Percentiles rank a stretch among this genome's conserved stretches.
Conservation (phyloP, 192 early-diverging fungal genomes). For the Paraglomus brasilianum region DNA sequence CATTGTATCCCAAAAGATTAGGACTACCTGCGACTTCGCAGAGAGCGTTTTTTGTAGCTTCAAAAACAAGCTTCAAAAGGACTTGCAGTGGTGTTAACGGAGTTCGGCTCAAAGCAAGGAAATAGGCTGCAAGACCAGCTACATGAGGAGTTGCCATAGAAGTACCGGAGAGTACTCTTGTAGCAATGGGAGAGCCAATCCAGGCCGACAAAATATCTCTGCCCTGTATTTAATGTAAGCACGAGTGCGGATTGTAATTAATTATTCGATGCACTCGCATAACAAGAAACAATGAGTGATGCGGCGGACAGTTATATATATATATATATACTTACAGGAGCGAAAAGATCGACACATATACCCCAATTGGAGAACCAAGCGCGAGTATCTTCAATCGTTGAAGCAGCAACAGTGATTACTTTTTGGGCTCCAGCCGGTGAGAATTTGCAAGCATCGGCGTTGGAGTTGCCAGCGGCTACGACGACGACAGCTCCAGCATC, state of each 20-base stretch:
- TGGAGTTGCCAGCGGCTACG: slow-evolving; percentile 74
- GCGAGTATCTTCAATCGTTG: slow-evolving; percentile 64
- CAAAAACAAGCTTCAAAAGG: too few species aligned
- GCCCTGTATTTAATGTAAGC: slow-evolving; percentile 42
- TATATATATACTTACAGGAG: slow-evolving; percentile 62
- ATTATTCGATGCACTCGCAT: too few species aligned
- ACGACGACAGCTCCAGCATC: slow-evolving; percentile 64
- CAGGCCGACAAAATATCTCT: slow-evolving; percentile 54
- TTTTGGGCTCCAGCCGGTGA: slow-evolving; percentile 47
- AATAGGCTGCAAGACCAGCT: slow-evolving; percentile 77
- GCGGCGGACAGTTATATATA: too few species aligned
- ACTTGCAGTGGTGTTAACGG: too few species aligned
- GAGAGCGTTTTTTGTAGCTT: too few species aligned
- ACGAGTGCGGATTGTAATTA: too few species aligned
- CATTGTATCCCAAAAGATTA: too few species aligned
- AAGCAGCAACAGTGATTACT: slow-evolving; percentile 82
- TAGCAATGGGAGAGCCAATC: slow-evolving; percentile 69
- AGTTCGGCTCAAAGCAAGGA: slow-evolving; percentile 50
- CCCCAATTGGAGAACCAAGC: slow-evolving; percentile 84
- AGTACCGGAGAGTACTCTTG: slow-evolving; percentile 89
- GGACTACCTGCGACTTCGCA: too few species aligned
- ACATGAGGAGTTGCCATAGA: slow-evolving; percentile 92
- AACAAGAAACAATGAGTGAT: too few species aligned
- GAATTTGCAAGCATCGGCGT: slow-evolving; percentile 61
- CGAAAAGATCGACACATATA: slow-evolving; percentile 91